Evolutionary conservation across 2,329 filamentous ascomycete species (phyloP).

Genomic region (Penicillium glabrum): DNA sequence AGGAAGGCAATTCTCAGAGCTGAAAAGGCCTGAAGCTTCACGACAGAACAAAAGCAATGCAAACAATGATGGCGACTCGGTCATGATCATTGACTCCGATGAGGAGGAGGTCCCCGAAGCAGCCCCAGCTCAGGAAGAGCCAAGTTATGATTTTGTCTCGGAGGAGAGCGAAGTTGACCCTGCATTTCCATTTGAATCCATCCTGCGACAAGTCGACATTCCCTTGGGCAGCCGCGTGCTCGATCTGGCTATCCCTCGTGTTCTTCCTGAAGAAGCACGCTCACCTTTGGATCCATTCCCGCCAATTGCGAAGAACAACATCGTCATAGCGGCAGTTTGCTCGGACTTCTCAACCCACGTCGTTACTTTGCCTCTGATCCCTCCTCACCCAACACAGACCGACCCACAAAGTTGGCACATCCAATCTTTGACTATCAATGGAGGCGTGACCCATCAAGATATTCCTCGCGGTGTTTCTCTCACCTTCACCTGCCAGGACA

Average conservation of each 20-base stretch:
- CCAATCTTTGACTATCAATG: conserved; percentile 49
- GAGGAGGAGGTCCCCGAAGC: conserved; percentile 50
- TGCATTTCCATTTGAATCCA: conserved; percentile 53
- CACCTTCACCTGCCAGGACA: conserved; percentile 51
- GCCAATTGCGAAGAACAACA: conserved; percentile 48
- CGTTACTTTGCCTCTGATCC: conserved; percentile 55
- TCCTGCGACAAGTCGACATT: conserved; percentile 57
- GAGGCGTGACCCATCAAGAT: conserved; percentile 50
- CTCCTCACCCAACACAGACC: conserved; percentile 47
- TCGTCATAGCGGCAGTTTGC: conserved; percentile 57
- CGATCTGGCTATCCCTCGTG: conserved; percentile 49
- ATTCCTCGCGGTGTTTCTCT: conserved; percentile 53
- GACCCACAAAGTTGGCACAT: conserved; percentile 41
- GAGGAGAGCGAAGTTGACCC: conserved; percentile 59
- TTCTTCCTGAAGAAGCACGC: conserved; percentile 44
- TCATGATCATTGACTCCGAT: conserved; percentile 59
- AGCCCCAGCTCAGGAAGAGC: conserved; percentile 16
- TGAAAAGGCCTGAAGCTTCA: conserved; percentile 22
- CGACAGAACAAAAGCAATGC: conserved; percentile 25
- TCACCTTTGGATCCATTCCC: conserved; percentile 46
- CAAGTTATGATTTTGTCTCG: conserved; percentile 48
- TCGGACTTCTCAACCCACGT: conserved; percentile 58
- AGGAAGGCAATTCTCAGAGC: conserved; percentile 49
- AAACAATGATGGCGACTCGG: conserved; percentile 39
- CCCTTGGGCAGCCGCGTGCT: conserved; percentile 55